Conservation (phyloP, 208 protist species). For the Trypanosomatidae sp. region DNA sequence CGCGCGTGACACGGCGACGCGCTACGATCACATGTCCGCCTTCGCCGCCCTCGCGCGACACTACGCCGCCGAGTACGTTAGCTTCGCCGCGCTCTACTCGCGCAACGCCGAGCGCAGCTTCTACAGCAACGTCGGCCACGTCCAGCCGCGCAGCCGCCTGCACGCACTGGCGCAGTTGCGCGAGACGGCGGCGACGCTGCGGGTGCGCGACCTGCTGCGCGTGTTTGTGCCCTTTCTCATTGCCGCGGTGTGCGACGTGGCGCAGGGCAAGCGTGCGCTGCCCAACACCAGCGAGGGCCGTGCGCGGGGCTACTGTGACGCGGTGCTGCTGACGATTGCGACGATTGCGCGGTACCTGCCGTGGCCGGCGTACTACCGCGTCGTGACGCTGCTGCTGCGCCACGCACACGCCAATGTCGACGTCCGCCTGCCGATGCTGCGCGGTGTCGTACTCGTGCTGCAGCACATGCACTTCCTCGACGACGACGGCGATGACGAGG, state of each 20-base stretch:
- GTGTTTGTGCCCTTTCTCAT: constrained; percentile 84
- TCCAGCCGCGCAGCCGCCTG: constrained; percentile 70
- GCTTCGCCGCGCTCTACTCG: constrained; percentile 56
- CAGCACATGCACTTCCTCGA: constrained; percentile 78
- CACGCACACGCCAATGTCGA: constrained; percentile 53
- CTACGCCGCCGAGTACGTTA: constrained; percentile 44
- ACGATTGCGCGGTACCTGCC: constrained; percentile 47
- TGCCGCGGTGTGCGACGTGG: constrained; percentile 73
- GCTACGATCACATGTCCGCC: constrained; percentile 54
- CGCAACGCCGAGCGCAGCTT: constrained; percentile 68
- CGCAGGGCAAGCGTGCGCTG: constrained; percentile 68
- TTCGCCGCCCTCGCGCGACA: constrained; percentile 53
- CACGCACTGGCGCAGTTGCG: constrained; percentile 64
- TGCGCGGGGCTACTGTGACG: constrained; percentile 75
- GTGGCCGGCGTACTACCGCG: constrained; percentile 82
- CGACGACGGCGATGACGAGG: constrained; percentile 8
- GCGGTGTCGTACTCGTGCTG: constrained; percentile 80
- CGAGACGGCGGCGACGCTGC: constrained; percentile 18
- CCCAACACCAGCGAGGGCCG: constrained; percentile 69
- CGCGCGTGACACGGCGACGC: constrained; percentile 59
- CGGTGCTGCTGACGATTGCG: constrained; percentile 61
- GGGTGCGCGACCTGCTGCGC: constrained; percentile 66
- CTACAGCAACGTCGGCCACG: constrained; percentile 70
- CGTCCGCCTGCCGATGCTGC: constrained; percentile 68
- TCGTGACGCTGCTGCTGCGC: constrained; percentile 64